Evolutionary conservation across 2,329 filamentous ascomycete species (phyloP).

Genomic region (Neonectria punicea): DNA sequence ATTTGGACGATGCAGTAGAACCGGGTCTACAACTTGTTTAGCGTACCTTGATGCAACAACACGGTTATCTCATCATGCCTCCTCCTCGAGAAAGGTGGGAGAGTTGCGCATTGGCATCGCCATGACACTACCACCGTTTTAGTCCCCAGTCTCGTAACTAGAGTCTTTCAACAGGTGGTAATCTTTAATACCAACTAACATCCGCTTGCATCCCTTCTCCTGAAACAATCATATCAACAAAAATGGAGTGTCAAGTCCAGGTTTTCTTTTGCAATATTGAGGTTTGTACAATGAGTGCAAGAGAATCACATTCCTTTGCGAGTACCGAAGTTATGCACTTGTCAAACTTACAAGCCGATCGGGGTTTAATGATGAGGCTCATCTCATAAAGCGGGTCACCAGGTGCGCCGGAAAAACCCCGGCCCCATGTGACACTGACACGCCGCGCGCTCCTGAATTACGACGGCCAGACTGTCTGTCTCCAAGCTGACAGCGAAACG

Average conservation of each 20-base stretch:
- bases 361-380: constrained; percentile 6
- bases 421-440: constrained; percentile 31
- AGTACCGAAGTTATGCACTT: background rate
- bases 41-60: background rate
- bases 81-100: background rate
- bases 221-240: too few relatives aligned
- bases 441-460: constrained; percentile 44
- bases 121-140: background rate
- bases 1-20: background rate
- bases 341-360: background rate
- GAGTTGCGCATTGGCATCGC: background rate
- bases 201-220: too few relatives aligned
- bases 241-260: background rate
- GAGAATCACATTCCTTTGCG: background rate
- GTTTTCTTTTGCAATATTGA: too few relatives aligned
- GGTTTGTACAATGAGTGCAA: background rate
- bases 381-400: background rate
- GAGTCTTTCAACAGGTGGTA: background rate
- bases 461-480: constrained; percentile 45
- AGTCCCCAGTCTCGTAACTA: background rate
- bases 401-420: constrained; percentile 39
- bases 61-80: background rate
- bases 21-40: too few relatives aligned
- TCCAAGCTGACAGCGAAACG: constrained; percentile 31
- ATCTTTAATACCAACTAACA: background rate